Percentiles rank a stretch among this genome's conserved stretches.
Evolutionary conservation across 345 rosid genomes (phyloP).

Genomic region (Gynandropsis gynandra): DNA sequence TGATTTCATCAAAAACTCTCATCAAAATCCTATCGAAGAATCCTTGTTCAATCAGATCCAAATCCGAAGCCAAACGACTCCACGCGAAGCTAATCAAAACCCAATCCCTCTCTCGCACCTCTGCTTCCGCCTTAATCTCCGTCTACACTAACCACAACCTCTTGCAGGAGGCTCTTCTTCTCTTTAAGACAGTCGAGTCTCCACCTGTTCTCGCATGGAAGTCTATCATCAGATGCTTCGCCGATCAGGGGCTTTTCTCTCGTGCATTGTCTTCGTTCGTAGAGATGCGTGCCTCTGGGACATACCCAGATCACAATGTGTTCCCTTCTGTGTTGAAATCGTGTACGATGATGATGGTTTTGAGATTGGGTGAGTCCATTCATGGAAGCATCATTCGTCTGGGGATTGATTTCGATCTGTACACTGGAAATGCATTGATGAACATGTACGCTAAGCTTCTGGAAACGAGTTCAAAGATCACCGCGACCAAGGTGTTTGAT

Average conservation of each 20-base stretch:
- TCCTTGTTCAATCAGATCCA: conserved; percentile 33
- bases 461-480: conserved; percentile 12
- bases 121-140: conserved; percentile 44
- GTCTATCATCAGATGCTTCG: conserved; percentile 57
- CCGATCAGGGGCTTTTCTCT: conserved; percentile 36
- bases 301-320: conserved; percentile 52
- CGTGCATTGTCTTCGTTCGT: conserved; percentile 43
- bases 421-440: conserved; percentile 73
- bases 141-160: conserved; percentile 54
- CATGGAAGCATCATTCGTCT: conserved; percentile 63
- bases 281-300: conserved; percentile 51
- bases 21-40: conserved; percentile 35
- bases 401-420: conserved; percentile 59
- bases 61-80: conserved; percentile 51
- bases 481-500: conserved; percentile 30
- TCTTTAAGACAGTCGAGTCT: conserved; percentile 43
- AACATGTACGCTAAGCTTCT: conserved; percentile 74
- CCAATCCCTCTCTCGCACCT: conserved; percentile 29
- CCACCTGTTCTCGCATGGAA: conserved; percentile 69
- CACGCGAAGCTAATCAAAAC: conserved; percentile 64
- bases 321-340: conserved; percentile 71
- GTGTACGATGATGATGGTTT: conserved; percentile 45
- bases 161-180: conserved; percentile 37
- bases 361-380: conserved; percentile 58
- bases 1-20: conserved; percentile 32